These are phyloP conservation scores for Leishmania amazonensis DNA, from an alignment of 208 protist genomes.

Conservation along the genomic window DNA sequence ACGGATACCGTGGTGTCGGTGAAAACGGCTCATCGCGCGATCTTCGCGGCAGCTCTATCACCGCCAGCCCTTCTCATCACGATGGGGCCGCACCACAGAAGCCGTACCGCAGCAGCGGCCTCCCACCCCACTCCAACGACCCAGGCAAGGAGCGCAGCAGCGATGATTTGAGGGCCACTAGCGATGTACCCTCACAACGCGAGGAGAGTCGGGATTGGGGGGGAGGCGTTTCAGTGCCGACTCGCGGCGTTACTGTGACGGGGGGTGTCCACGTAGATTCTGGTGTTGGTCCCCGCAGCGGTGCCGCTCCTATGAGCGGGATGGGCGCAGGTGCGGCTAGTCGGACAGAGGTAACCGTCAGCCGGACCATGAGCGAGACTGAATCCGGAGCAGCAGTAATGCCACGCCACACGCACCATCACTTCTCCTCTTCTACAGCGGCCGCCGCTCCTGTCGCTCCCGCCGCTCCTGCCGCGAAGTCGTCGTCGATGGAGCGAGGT, in stretches of 20 bases:
- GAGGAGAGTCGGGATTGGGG: slow-evolving; percentile 31
- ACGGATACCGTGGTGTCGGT: slow-evolving; percentile 14
- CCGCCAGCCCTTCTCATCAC: slow-evolving; percentile 7
- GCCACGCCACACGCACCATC: slow-evolving; percentile 22
- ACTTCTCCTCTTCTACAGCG: slow-evolving; percentile 7
- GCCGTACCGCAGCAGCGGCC: slow-evolving; percentile 28
- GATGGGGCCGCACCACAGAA: slow-evolving; percentile 14
- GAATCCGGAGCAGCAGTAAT: slow-evolving; percentile 2
- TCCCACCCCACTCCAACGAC: slow-evolving; percentile 9
- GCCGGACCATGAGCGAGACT: slow-evolving; percentile 3
- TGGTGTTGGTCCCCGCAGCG: background rate
- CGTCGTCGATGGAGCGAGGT: slow-evolving; percentile 8
- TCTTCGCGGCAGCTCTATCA: slow-evolving; percentile 10
- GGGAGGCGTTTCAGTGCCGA: background rate
- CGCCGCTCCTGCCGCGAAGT: background rate
- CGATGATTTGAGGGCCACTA: slow-evolving; percentile 17
- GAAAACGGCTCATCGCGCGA: slow-evolving; percentile 18
- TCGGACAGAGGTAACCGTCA: slow-evolving; percentile 6
- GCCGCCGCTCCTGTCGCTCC: background rate
- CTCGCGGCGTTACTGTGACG: background rate
- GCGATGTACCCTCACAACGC: slow-evolving; percentile 20
- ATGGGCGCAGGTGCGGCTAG: slow-evolving; percentile 4
- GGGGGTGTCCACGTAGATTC: slow-evolving; percentile 9
- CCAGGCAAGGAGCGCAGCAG: slow-evolving; percentile 20
- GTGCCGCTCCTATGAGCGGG: background rate